Evolutionary conservation across 2,329 filamentous ascomycete species (phyloP).

Genomic region (Passalora sequoiae): DNA sequence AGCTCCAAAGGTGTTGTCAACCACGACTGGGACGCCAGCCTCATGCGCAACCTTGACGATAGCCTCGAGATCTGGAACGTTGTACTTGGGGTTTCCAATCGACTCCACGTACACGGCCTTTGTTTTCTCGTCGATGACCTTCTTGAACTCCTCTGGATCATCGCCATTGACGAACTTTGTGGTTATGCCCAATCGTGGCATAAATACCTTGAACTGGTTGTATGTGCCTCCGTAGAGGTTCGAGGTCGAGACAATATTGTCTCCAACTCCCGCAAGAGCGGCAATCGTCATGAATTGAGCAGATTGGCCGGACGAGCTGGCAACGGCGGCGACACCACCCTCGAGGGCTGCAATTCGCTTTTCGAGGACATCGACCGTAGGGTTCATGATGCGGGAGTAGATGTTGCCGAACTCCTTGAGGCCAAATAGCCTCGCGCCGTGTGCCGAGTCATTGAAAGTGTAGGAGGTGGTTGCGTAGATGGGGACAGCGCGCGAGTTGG

Average conservation of each 20-base stretch:
- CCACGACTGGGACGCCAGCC: conserved; percentile 56
- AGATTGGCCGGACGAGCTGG: conserved; percentile 77
- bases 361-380: conserved; percentile 92
- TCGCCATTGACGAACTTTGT: conserved; percentile 87
- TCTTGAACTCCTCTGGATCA: conserved; percentile 69
- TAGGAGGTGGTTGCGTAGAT: conserved; percentile 94
- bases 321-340: conserved; percentile 81
- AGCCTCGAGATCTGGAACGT: conserved; percentile 83
- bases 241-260: conserved; percentile 88
- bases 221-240: conserved; percentile 95
- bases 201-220: conserved; percentile 91
- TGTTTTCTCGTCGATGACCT: conserved; percentile 83
- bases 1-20: conserved; percentile 93
- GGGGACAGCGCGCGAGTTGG: conserved; percentile 84
- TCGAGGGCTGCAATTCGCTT: conserved; percentile 94
- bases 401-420: conserved; percentile 98
- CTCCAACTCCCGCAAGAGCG: conserved; percentile 77
- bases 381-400: conserved; percentile 95
- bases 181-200: conserved; percentile 78
- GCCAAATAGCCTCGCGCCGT: conserved; percentile 89
- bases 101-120: conserved; percentile 90
- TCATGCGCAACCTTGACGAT: conserved; percentile 76
- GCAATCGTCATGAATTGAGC: conserved; percentile 88
- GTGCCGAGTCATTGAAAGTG: conserved; percentile 91
- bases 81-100: conserved; percentile 91